Evolutionary conservation across 2,329 filamentous ascomycete species (phyloP), one percentile per base, ranked within the genome.

Genomic region (Chrysosphaeria jannelii): DNA sequence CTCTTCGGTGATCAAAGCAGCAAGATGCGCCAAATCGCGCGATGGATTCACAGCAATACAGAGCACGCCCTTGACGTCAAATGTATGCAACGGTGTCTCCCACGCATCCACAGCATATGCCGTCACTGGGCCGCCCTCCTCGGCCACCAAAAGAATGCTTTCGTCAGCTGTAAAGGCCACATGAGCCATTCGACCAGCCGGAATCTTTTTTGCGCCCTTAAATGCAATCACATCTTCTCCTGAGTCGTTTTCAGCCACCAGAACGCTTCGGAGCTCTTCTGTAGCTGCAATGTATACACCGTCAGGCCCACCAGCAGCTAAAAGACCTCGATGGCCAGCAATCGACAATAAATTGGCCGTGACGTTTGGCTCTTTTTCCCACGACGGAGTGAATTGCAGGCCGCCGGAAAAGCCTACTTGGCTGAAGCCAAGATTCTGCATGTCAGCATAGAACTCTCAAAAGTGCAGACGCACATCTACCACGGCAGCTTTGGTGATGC

Each of bases 81-180:
- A n/a, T n/a, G n/a, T n/a, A 4, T 64, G 50, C 21, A 97, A 47
- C 13, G 64, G 57, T 3, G 68, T 50, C 32, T 68, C 57, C 27
- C 66, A 61, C 34, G 76, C 72, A 27, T 69, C 50, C 2, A 74
- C 65, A 26, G 79, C 63, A 37, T 89, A 93, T 3, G 89, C 68
- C 4, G 71, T 69, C 29, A 97, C 47, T 4, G 78, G 76, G 16
- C 76, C 71, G 8, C 72, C 71, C 42, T 90, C 74, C 3, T 75
- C 74, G 8, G 75, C 76, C 13, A 91, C 50, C 17, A 90, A 58
- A 29, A 97, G 50, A 34, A 70, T 76, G 34, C 62, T 63, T 39
- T 91, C 88, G 36, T 88, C 74, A n/a, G 74, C 60, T 1, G 76
- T 81, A 41, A 97, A 97, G 10, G 68, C 65, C 11, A 97, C 53